Conservation (phyloP, 2,329 filamentous ascomycete species). For the Alternaria gaisen region DNA sequence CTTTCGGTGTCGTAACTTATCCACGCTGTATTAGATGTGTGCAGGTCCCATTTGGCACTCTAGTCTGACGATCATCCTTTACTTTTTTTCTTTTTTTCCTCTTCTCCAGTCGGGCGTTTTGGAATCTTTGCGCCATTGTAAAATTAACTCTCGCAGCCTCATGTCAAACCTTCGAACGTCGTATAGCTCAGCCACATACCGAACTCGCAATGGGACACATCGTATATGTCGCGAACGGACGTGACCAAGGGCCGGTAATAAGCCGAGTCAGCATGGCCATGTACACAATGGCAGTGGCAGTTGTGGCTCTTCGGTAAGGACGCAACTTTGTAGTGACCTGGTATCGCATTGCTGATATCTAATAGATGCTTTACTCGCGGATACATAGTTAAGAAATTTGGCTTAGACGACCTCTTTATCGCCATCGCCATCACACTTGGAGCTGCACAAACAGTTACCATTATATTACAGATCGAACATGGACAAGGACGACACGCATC, state of each 20-base stretch:
- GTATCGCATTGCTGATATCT: conserved; percentile 9
- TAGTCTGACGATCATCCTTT: conserved; percentile 1
- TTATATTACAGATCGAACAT: conserved; percentile 37
- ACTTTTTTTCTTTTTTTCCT: conserved; percentile 9
- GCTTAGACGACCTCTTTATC: conserved; percentile 39
- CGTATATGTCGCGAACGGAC: conserved; percentile 20
- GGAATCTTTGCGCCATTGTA: conserved; percentile 1
- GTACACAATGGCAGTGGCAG: conserved; percentile 31
- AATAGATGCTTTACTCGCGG: conserved; percentile 36
- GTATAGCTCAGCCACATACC: conserved; percentile 10
- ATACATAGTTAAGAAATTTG: conserved; percentile 37
- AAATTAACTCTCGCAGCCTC: conserved; percentile 10
- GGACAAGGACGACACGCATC: conserved; percentile 33
- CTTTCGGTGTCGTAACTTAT: conserved; percentile 13
- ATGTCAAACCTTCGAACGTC: conserved; percentile 21
- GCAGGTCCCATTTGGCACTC: conserved; percentile 9
- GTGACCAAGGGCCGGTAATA: conserved; percentile 32
- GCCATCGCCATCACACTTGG: conserved; percentile 36
- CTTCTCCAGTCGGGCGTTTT: conserved; percentile 5
- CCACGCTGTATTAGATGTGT: conserved; percentile 16
- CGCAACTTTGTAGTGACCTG: neutral
- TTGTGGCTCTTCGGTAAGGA: conserved; percentile 34
- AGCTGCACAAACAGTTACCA: conserved; percentile 36
- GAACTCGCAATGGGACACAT: conserved; percentile 31
- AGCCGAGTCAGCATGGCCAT: conserved; percentile 35